Conservation (phyloP, 345 rosid genomes). For the Salix caprea region DNA sequence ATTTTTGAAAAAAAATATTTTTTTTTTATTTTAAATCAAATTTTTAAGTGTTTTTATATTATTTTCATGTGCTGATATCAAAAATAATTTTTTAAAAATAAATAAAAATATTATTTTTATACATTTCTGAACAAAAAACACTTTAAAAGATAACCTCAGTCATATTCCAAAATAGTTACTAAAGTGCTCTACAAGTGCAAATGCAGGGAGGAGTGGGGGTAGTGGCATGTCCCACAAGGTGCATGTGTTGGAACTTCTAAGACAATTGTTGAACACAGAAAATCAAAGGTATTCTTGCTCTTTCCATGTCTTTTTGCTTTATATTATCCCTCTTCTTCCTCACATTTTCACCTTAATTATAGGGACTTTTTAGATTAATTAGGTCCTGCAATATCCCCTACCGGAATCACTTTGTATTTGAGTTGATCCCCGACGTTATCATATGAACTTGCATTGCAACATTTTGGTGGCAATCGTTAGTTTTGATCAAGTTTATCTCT, state of each 20-base stretch:
- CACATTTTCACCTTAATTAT: neutral
- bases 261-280: neutral
- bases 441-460: neutral
- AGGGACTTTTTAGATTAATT: neutral
- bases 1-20: too few species aligned
- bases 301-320: neutral
- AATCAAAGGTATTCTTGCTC: neutral
- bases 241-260: conserved; percentile 11
- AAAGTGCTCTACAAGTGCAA: neutral
- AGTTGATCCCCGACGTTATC: too few species aligned
- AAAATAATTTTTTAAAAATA: too few species aligned
- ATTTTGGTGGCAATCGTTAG: neutral
- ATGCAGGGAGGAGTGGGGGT: neutral
- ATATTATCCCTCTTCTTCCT: neutral
- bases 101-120: too few species aligned
- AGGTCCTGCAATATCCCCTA: too few species aligned
- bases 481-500: neutral
- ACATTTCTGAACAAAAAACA: too few species aligned
- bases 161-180: too few species aligned
- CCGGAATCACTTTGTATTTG: too few species aligned
- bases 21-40: too few species aligned
- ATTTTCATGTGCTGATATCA: too few species aligned
- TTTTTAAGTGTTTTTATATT: too few species aligned
- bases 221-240: conserved; percentile 1
- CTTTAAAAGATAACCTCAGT: too few species aligned